Evolutionary conservation across 2,329 filamentous ascomycete genomes (phyloP).

Genomic region (Amylocarpus encephaloides): DNA sequence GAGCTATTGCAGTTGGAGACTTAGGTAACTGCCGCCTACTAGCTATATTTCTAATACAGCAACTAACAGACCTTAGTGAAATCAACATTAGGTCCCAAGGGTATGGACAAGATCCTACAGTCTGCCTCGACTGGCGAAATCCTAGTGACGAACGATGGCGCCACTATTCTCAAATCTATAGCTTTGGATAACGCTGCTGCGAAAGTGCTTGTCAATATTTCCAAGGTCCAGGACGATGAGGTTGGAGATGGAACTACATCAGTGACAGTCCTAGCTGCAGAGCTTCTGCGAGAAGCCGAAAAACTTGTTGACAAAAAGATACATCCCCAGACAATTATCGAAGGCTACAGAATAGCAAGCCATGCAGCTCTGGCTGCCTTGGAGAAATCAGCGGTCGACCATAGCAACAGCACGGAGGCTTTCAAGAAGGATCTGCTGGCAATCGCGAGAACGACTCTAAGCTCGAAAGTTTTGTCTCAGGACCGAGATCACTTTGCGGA

Average conservation of each 20-base stretch:
- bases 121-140: slow-evolving; percentile 97
- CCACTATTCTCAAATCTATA: slow-evolving; percentile 96
- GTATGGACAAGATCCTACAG: slow-evolving; percentile 63
- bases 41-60: slow-evolving; percentile 3
- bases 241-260: slow-evolving; percentile 97
- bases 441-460: slow-evolving; percentile 91
- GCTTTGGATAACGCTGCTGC: slow-evolving; percentile 97
- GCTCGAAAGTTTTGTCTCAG: slow-evolving; percentile 93
- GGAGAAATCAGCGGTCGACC: slow-evolving; percentile 78
- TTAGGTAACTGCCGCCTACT: slow-evolving; percentile 36
- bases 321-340: slow-evolving; percentile 98
- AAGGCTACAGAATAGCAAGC: slow-evolving; percentile 96
- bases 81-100: slow-evolving; percentile 93
- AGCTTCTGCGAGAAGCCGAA: slow-evolving; percentile 92
- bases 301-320: slow-evolving; percentile 98
- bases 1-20: slow-evolving; percentile 95
- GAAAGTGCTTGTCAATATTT: slow-evolving; percentile 98
- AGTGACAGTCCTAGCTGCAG: slow-evolving; percentile 91
- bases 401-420: slow-evolving; percentile 73
- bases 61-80: slow-evolving; percentile 54
- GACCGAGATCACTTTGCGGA: slow-evolving; percentile 87
- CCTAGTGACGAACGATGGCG: slow-evolving; percentile 97
- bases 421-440: slow-evolving; percentile 86
- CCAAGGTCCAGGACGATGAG: slow-evolving; percentile 98
- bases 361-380: slow-evolving; percentile 78